Conservation (phyloP, 1,284 basidiomycete species). For the Earliella scabrosa region DNA sequence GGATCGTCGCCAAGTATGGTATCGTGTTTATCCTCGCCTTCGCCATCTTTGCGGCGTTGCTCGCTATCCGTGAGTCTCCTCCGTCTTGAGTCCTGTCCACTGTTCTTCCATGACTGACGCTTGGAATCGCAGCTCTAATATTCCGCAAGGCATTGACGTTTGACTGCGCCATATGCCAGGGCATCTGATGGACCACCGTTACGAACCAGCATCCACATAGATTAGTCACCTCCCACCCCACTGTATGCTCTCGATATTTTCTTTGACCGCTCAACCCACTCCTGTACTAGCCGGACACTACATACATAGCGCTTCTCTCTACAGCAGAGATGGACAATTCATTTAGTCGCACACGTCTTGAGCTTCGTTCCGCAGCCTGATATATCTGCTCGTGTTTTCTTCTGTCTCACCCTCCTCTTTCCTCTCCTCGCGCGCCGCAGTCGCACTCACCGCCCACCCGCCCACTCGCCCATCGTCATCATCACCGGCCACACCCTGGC, state of each 20-base stretch:
- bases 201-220: conserved; percentile 31
- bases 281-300: conserved; percentile 26
- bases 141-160: conserved; percentile 63
- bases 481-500: not conserved
- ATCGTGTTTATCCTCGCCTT: conserved; percentile 77
- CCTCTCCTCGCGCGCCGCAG: not conserved
- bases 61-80: conserved; percentile 70
- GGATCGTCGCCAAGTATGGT: conserved; percentile 87
- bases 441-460: not conserved
- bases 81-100: no score
- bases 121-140: conserved; percentile 55
- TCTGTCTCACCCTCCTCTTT: no score
- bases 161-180: conserved; percentile 71
- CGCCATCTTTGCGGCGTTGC: conserved; percentile 77
- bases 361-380: not conserved
- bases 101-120: conserved; percentile 4
- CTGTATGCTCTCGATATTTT: conserved; percentile 31
- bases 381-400: not conserved
- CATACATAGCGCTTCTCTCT: conserved; percentile 21
- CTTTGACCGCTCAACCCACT: conserved; percentile 4
- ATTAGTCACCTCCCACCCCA: conserved; percentile 36
- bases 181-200: conserved; percentile 51
- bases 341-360: conserved; percentile 9
- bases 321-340: conserved; percentile 24
- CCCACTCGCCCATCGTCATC: not conserved